Percentiles rank a stretch among this genome's conserved stretches.
Evolutionary conservation across 225 moss, liverwort and hornwort genomes (phyloP).

Genomic region (Thuidium tamariscinum): DNA sequence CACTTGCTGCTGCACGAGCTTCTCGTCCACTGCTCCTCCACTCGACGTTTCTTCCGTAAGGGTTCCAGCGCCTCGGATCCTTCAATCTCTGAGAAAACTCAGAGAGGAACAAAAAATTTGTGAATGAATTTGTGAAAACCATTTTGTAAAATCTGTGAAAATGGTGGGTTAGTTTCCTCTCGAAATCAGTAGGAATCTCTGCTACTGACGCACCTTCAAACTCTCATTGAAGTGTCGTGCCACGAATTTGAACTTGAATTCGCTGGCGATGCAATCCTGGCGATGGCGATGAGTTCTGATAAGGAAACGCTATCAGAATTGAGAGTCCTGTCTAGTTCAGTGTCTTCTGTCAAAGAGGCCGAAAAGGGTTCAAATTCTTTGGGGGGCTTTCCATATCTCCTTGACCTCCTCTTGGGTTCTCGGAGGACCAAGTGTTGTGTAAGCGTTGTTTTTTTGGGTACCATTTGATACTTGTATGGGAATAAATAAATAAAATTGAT

Average conservation of each 20-base stretch:
- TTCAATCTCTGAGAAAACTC: background rate
- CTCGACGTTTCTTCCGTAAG: conserved; percentile 8
- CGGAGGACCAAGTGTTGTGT: background rate
- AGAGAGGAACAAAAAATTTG: background rate
- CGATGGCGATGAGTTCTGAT: background rate
- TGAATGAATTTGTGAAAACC: too few species aligned
- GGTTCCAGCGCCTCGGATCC: conserved; percentile 5
- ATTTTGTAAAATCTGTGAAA: background rate
- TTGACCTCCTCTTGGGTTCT: background rate
- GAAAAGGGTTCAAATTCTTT: background rate
- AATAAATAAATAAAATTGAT: background rate
- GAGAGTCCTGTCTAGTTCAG: background rate
- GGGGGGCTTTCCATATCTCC: conserved; percentile 8
- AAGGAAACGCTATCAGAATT: background rate
- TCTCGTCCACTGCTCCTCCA: background rate
- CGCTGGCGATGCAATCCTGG: background rate
- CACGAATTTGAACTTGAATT: background rate
- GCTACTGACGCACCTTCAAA: background rate
- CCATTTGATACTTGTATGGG: background rate
- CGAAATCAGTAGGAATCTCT: background rate
- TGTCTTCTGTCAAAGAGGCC: too few species aligned
- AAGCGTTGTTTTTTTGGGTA: too few species aligned
- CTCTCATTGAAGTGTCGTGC: background rate
- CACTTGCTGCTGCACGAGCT: background rate
- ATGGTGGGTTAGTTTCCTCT: background rate